Evolutionary conservation across 2,329 filamentous ascomycete genomes (phyloP).

Genomic region (Epichloe amarillans): DNA sequence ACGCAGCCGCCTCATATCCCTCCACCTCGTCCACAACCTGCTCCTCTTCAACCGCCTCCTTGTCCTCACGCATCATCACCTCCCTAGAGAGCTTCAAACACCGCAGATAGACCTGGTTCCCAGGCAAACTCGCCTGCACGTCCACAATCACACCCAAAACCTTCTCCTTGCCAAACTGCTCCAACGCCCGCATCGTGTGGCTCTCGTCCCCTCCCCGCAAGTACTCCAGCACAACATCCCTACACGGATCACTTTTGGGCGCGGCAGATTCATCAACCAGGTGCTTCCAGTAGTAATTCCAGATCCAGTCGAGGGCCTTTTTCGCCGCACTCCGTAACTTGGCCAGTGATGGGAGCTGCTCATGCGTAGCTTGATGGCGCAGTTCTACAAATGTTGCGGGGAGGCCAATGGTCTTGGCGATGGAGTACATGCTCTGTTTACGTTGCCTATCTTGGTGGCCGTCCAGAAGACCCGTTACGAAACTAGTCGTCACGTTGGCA

Average conservation of each 20-base stretch:
- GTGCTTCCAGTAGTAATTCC: slow-evolving; percentile 72
- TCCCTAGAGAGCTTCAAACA: slow-evolving; percentile 30
- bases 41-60: slow-evolving; percentile 4
- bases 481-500: slow-evolving; percentile 30
- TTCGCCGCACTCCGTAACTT: slow-evolving; percentile 57
- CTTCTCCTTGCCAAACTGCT: slow-evolving; percentile 21
- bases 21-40: slow-evolving; percentile 4
- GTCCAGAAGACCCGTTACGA: slow-evolving; percentile 70
- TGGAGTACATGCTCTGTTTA: slow-evolving; percentile 60
- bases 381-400: slow-evolving; percentile 73
- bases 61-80: slow-evolving; percentile 20
- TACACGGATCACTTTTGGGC: slow-evolving; percentile 15
- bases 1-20: slow-evolving; percentile 5
- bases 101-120: slow-evolving; percentile 30
- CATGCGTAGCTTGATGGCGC: slow-evolving; percentile 80
- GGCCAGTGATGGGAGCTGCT: slow-evolving; percentile 65
- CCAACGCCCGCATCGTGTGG: slow-evolving; percentile 17
- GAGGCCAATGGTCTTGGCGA: slow-evolving; percentile 54
- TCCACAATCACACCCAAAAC: slow-evolving; percentile 26
- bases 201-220: slow-evolving; percentile 22
- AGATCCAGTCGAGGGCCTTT: slow-evolving; percentile 71
- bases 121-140: slow-evolving; percentile 26
- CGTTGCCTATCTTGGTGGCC: slow-evolving; percentile 53
- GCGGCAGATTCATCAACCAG: slow-evolving; percentile 19
- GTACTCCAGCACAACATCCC: slow-evolving; percentile 24